Evolutionary conservation across 768 basidiomycete species (phyloP), one percentile per base, ranked within the genome.

Genomic region (Tylopilus balloui): DNA sequence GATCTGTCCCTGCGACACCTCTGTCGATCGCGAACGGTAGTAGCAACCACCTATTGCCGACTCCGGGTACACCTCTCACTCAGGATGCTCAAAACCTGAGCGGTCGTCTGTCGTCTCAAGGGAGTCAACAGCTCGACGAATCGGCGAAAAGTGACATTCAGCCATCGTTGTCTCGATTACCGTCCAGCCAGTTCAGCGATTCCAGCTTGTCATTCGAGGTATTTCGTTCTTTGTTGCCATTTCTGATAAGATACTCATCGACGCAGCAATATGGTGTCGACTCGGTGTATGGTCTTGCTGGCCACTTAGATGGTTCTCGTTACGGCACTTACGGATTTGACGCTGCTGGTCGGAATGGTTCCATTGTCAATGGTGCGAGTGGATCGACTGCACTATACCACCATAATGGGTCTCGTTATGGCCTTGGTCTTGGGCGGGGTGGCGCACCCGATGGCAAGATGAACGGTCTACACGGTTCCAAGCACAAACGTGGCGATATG

Each of bases 401-500:
- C 44, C 88, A 88, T 61, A 80, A 84, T 47, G 84, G 81, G 2
- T 75, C 86, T 48, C 83, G 88, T 55, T 91, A 89, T 55, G 88
- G 87, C 32, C 67, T 88, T 28, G 80, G 81, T 29, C 60, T 84
- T 42, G 78, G 80, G 28, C 78, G 88, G 32, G 71, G 73, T 14
- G 62, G 71, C 35, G 73, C 76, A 38, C 72, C 72, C n/a, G 86
- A 89, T 55, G 70, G 80, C 47, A 92, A 92, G 68, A 89, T 92
- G 81, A 91, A 90, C 60, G 90, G 91, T 19, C 66, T 93, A 38
- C 89, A 92, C 60, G 93, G 93, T 37, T 81, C 92, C 44, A 95
- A 95, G 71, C 93, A 94, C 72, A 95, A 94, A 72, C 80, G 93
- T 12, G 91, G 91, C 32, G 91, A 96, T 60, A 78, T 92, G 62